phyloP scores from a whole-genome alignment of 345 rosid species.

The Boechera divaricarpa region DNA sequence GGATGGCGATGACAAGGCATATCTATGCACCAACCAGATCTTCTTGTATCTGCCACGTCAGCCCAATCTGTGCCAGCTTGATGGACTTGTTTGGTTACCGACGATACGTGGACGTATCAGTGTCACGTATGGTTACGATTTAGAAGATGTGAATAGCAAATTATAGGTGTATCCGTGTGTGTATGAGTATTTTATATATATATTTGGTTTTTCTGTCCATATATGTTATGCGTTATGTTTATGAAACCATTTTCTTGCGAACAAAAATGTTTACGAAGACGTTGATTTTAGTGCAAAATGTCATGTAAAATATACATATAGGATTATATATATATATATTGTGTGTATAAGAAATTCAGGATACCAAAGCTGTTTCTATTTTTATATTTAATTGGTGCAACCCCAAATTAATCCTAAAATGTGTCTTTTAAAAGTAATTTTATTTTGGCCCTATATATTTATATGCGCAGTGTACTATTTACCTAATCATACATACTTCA shows the following conservation, averaged over 20 bases:
- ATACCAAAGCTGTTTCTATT: no score
- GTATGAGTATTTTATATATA: background rate
- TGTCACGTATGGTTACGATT: background rate
- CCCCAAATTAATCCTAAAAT: no score
- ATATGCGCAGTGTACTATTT: background rate
- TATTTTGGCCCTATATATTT: background rate
- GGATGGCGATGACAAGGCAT: conserved; percentile 36
- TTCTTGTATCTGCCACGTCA: conserved; percentile 39
- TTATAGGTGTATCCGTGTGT: background rate
- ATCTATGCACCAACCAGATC: conserved; percentile 42
- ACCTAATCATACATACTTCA: background rate
- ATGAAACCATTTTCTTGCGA: background rate
- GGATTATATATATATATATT: no score
- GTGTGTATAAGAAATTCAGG: no score
- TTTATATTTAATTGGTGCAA: no score
- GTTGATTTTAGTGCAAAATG: no score
- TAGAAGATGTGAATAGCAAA: background rate
- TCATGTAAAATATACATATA: no score
- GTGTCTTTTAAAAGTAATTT: no score
- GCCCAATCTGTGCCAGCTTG: conserved; percentile 21
- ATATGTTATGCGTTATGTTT: background rate
- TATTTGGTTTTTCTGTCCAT: background rate
- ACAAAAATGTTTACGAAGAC: no score
- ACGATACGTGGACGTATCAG: conserved; percentile 29
- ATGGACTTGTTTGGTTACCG: conserved; percentile 38